Percentiles rank a stretch among this genome's conserved stretches.
phyloP scores from a whole-genome alignment of 1,284 basidiomycete species.

The Puccinia hordei region DNA sequence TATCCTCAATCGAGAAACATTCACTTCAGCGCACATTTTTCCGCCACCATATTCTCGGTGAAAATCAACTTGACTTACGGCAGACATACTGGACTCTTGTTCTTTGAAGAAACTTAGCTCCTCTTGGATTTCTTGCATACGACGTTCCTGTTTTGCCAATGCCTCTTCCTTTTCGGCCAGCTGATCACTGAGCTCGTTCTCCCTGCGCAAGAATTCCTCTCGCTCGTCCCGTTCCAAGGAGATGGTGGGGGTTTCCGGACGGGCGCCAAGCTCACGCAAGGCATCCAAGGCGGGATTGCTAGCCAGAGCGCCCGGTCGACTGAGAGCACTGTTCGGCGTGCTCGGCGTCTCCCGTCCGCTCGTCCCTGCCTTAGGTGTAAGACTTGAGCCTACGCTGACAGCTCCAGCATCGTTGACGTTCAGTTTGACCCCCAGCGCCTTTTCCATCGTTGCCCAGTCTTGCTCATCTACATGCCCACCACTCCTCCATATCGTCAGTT shows the following conservation, averaged over 20 bases:
- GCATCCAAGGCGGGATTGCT: conserved; percentile 74
- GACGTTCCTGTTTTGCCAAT: conserved; percentile 72
- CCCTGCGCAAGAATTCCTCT: conserved; percentile 92
- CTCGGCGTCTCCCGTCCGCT: conserved; percentile 68
- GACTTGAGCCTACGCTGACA: conserved; percentile 54
- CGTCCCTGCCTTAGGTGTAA: conserved; percentile 65
- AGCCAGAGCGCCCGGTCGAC: conserved; percentile 61
- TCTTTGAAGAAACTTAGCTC: conserved; percentile 83
- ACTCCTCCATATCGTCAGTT: conserved; percentile 84
- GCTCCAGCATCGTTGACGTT: conserved; percentile 64
- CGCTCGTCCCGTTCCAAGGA: conserved; percentile 92
- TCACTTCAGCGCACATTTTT: not conserved
- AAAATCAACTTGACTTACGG: conserved; percentile 63
- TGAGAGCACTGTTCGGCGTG: conserved; percentile 66
- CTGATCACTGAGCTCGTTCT: conserved; percentile 94
- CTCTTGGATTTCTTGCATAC: conserved; percentile 65
- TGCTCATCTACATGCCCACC: conserved; percentile 83
- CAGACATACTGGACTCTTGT: conserved; percentile 75
- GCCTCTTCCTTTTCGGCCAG: conserved; percentile 86
- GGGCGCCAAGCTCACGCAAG: conserved; percentile 66
- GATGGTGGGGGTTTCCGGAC: conserved; percentile 61
- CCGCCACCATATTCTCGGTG: not conserved
- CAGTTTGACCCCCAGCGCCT: conserved; percentile 61
- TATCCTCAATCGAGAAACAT: too few relatives aligned
- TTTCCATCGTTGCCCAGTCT: conserved; percentile 77